phyloP scores from a whole-genome alignment of 2,329 filamentous ascomycete species.

The Cytospora piceicola region DNA sequence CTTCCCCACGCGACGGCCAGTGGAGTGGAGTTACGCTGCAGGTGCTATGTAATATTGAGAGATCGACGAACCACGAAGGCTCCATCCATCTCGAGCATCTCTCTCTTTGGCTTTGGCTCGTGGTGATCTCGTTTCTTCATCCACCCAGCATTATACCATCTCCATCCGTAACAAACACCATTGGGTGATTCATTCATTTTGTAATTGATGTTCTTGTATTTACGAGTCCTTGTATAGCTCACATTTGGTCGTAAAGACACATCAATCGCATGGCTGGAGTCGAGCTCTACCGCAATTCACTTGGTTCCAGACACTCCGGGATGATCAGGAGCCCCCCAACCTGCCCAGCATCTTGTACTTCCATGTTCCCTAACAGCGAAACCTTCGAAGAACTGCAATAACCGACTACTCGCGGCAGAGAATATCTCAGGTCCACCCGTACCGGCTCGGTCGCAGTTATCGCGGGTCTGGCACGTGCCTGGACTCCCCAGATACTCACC shows the following conservation, averaged over 20 bases:
- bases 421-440: neutral
- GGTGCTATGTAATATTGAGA: constrained; percentile 1
- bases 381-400: neutral
- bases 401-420: neutral
- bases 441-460: neutral
- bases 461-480: neutral
- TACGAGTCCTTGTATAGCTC: neutral
- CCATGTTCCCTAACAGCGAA: neutral
- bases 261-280: constrained; percentile 1
- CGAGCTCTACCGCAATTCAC: constrained; percentile 2
- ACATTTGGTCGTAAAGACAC: neutral
- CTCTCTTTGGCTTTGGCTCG: neutral
- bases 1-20: constrained; percentile 1
- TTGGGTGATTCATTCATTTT: neutral
- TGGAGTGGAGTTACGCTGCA: constrained; percentile 1
- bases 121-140: neutral
- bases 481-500: neutral
- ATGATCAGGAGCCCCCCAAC: neutral
- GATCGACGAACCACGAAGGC: neutral
- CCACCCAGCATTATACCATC: neutral
- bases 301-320: neutral
- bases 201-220: neutral
- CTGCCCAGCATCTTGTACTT: neutral
- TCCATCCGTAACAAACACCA: neutral
- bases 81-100: neutral